Base-by-base conservation (phyloP, 2,329 filamentous ascomycete species). In the Scytalidium lignicola region DNA sequence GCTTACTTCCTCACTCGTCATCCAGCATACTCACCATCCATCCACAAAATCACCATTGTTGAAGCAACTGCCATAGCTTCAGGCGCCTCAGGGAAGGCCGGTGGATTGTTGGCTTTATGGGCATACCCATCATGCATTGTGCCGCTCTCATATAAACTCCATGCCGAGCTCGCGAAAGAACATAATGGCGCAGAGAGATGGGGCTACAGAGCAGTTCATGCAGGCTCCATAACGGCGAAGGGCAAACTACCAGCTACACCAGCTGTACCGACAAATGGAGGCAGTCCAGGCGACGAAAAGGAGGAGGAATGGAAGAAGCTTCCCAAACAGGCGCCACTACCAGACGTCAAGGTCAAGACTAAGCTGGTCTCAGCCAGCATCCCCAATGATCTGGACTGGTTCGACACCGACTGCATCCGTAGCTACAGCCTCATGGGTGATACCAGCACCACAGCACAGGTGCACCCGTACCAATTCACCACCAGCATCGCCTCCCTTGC, bases 81-180 rank as follows among this genome's bases (percentile, higher is more conserved):
- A n/a, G 92, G 88, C 20, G 92, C 93, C 32, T 96, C 90, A 8
- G 93, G 93, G 39, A 97, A 96, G 70, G 92, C 93, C 0, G 93
- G 93, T 15, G 93, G 93, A 1, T 75, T 99, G 3, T 77, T 99
- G 19, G 93, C 85, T 1, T 74, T 91, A 15, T 97, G 92, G 90
- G 93, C 92, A 1, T 96, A 96, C 63, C 93, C 93, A 0, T 75
- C 74, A 50, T 85, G 80, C 60, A 82, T 97, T 37, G 92, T 96
- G 0, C 88, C 88, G 0, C 73, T 97, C 40, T 95, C 88, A 50
- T 97, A 90, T 68, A 78, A 77, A 43, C 74, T 97, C 15, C 93
- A 97, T 62, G 79, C 82, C 28, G 82, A 96, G 61, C 75, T 99
- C 12, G 88, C 92, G n/a, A 78, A 82, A 3, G 85, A 95, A 66